These are phyloP conservation scores for Gnomoniopsis smithogilvyi DNA, from an alignment of 2,329 filamentous ascomycete species.

Conservation along the genomic window DNA sequence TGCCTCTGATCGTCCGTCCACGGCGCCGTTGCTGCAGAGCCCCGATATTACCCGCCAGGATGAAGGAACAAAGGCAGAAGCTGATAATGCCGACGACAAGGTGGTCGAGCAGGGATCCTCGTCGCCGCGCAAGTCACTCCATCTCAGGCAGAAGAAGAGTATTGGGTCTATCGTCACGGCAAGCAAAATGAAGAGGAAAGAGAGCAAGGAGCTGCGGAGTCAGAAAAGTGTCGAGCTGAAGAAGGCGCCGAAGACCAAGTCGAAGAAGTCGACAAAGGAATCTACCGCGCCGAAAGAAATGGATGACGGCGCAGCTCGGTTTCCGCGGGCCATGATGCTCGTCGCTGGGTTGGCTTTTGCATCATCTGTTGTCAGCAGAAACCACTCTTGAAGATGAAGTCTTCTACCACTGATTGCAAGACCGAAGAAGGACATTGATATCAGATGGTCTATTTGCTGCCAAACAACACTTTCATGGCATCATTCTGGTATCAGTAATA, in stretches of 20 bases:
- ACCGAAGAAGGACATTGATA: background rate
- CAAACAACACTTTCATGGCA: background rate
- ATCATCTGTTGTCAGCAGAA: slow-evolving; percentile 22
- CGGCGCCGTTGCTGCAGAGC: background rate
- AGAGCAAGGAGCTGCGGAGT: slow-evolving; percentile 7
- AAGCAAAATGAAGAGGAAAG: slow-evolving; percentile 11
- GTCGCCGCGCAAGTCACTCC: slow-evolving; percentile 4
- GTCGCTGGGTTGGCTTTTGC: slow-evolving; percentile 27
- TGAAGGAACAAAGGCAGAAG: background rate
- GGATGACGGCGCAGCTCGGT: background rate
- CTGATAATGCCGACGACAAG: background rate
- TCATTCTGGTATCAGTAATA: background rate
- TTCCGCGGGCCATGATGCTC: slow-evolving; percentile 28
- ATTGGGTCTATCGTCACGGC: slow-evolving; percentile 6
- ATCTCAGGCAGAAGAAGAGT: slow-evolving; percentile 11
- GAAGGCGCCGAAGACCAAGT: slow-evolving; percentile 1
- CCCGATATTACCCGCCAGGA: background rate
- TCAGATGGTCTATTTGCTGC: background rate
- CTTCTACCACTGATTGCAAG: background rate
- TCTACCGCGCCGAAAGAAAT: background rate
- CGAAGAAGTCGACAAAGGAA: background rate
- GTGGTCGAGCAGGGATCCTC: background rate
- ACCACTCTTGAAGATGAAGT: background rate
- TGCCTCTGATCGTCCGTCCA: slow-evolving; percentile 17
- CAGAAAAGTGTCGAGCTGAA: slow-evolving; percentile 11